Conservation (phyloP, 2,329 filamentous ascomycete species). For the Oidium heveae region DNA sequence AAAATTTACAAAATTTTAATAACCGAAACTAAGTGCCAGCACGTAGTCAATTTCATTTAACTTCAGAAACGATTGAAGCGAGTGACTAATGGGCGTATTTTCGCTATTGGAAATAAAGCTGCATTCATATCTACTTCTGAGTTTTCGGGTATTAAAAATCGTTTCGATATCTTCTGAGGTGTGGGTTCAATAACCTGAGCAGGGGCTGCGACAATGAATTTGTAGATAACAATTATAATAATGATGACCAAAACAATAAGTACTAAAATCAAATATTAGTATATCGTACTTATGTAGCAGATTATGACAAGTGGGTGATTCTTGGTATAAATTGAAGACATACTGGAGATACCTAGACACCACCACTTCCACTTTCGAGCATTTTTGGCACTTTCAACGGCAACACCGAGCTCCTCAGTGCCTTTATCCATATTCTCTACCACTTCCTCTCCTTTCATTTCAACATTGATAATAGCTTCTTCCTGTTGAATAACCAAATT, state of each 20-base stretch:
- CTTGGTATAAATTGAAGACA: constrained; percentile 1
- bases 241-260: constrained; percentile 26
- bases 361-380: constrained; percentile 75
- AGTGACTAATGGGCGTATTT: no score
- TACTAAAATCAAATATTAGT: constrained; percentile 15
- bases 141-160: no score
- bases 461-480: constrained; percentile 52
- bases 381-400: constrained; percentile 50
- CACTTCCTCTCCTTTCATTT: constrained; percentile 67
- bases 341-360: constrained; percentile 52
- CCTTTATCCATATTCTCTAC: constrained; percentile 64
- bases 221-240: constrained; percentile 21
- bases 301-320: background rate
- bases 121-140: no score
- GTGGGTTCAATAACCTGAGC: background rate
- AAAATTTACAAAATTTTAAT: no score
- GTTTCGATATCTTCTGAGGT: no score
- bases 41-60: no score
- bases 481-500: constrained; percentile 71
- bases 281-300: background rate
- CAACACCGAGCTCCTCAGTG: constrained; percentile 60
- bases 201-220: constrained; percentile 17
- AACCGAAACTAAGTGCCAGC: no score
- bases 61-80: no score
- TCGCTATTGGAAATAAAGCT: no score